Base-by-base conservation (phyloP, 164 flowering plant genomes). In the Berberis vulgaris region DNA sequence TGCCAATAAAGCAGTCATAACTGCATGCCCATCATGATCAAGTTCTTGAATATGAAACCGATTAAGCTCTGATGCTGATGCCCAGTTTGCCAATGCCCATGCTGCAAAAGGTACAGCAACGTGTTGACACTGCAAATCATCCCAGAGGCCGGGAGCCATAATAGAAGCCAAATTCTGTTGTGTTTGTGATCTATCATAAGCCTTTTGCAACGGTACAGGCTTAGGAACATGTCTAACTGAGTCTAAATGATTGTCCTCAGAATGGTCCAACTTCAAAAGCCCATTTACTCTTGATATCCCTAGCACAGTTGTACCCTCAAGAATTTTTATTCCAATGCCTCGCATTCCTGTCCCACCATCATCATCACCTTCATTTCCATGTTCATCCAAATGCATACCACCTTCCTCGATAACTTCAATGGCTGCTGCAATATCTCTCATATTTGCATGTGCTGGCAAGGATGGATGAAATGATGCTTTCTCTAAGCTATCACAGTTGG, bases 51-150 rank as follows among this genome's bases (percentile, higher is more conserved):
- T 95, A 74, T 70, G 94, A 57, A 73, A 69, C 61, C 99, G 85
- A 69, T 95, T 95, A 68, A 65, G 61, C 3, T 82, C 86, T 46
- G 99, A 95, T 42, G 97, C 90, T 84, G 74, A 80, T 50, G 97
- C 96, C 99, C 99, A 95, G 67, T 86, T 89, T 64, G 97, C 97
- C 50, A 95, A 69, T 49, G 99, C 97, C 97, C 99, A 95, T 58
- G 97, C 84, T 58, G 99, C 99, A 80, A 95, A 95, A 55, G 99
- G 97, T 46, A 95, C 96, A 58, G 99, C 99, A 57, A 94, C 91
- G 74, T 91, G 99, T 73, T 91, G 79, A 67, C 83, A 74, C 61
- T 82, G 88, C 80, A 94, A 79, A 85, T 94, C 99, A 87, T 94
- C 99, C 99, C 99, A 94, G 9, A 94, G 89, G 57, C 99, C 99